Evolutionary conservation across 176 grass and related monocot species (phyloP), one percentile per base, ranked within the genome.

Genomic region (Carex cristatella): DNA sequence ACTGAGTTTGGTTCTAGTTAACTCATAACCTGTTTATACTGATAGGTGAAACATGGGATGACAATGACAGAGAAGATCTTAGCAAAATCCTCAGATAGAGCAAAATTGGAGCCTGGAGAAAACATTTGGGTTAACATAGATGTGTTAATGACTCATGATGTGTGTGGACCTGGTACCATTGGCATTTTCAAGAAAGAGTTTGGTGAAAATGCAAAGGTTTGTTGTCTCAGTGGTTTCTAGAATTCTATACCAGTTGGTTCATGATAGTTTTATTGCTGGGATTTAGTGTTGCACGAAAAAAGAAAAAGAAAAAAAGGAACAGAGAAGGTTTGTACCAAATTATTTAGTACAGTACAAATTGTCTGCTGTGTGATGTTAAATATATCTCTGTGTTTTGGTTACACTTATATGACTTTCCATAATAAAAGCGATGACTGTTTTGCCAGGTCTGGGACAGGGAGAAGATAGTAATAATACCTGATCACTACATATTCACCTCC

Each of bases 41-140:
- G 42, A 77, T 65, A 97, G 94, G 89, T 95, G 14, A 95, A 98
- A 85, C 71, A 67, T 79, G 83, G 89, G 18, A 92, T 98, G 96
- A 95, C 91, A 80, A 98, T 93, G 91, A 95, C 96, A 53, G 96
- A 98, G 93, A 98, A 98, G 88, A 98, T 98, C 83, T 68, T 98
- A 59, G 93, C 96, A 54, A 88, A 92, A 61, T 85, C 91, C 33
- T 98, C 96, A 80, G 91, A 93, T 80, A 89, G 83, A 65, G 72
- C 91, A 4, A 85, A 83, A 61, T 87, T 95, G 37, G 93, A 92
- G 83, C 93, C 96, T 42, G 93, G 96, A 56, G 96, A 98, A 82
- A 98, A 98, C 84, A 87, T 98, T 44, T 98, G 96, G 93, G 96
- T 95, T 65, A 87, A 95, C 86, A 89, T 98, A 12, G 96, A 98